Base-by-base conservation (phyloP, 1,284 basidiomycete species). In the Cryptococcus neoformans region DNA sequence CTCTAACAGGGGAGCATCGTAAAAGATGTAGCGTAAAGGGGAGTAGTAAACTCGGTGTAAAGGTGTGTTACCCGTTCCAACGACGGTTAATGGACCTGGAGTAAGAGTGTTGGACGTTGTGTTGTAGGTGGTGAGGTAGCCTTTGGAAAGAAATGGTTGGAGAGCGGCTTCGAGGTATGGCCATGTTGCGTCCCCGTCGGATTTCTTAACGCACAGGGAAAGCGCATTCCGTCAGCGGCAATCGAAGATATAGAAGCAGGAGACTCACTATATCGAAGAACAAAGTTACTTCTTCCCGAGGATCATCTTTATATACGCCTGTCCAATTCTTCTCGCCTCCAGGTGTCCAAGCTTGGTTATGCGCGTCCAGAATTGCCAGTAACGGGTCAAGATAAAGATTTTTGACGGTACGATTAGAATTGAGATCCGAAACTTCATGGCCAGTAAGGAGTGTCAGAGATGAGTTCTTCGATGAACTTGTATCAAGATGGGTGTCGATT, bases 41-140 rank as follows among this genome's bases (percentile, higher is more conserved):
- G 47, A 38, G 17, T 62, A 58, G 21, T 60, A 48, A 36, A 75
- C 70, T 42, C 53, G 47, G 2, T 59, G 37, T 35, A 75, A 40
- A 0, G 69, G 66, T 6, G 72, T 73, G 21, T 66, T 60, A 21
- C 74, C 74, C 0, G 72, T 72, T 6, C 72, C 72, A 44, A 73
- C 60, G 36, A 73, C 62, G 14, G 64, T 68, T n/a, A 76, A 39
- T 1, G 73, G 71, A 14, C 70, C 66, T 14, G 53, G 37, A 36
- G 62, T 44, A 54, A 58, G 51, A n/a, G 62, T 49, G 36, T 40
- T 17, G 37, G 65, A 57, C 0, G 57, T 56, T 6, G 60, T 45
- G 50, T 62, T 51, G 46, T 59, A 71, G 42, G 54, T 58, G 9
- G 69, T 67, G n/a, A 71, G 51, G 47, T 68, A 69, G 3, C 64